Conservation (phyloP, 73 alveolate genomes). For the Paramecium primaurelia region DNA sequence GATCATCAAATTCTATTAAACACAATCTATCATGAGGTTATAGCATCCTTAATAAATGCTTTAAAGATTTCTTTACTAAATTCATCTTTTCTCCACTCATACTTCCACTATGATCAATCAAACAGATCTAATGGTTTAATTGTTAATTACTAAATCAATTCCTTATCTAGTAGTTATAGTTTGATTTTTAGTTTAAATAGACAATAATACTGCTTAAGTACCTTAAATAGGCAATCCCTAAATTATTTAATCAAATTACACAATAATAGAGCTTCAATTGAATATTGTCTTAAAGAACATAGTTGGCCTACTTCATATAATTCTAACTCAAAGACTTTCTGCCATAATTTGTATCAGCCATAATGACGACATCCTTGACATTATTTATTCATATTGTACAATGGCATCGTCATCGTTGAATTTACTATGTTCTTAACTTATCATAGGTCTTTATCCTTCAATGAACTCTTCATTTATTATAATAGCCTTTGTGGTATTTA, state of each 20-base stretch:
- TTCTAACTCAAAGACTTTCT: background rate
- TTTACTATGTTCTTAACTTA: background rate
- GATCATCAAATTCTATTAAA: background rate
- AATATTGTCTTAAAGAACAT: slow-evolving; percentile 8
- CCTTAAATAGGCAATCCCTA: background rate
- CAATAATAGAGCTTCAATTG: background rate
- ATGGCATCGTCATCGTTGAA: slow-evolving; percentile 48
- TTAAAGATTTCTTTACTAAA: background rate
- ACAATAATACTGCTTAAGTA: background rate
- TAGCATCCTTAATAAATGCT: background rate
- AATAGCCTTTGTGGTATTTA: background rate
- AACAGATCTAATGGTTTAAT: background rate
- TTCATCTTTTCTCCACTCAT: slow-evolving; percentile 12
- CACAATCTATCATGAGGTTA: background rate
- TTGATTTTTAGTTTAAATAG: background rate
- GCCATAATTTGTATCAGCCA: background rate
- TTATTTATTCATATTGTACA: background rate
- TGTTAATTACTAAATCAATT: background rate
- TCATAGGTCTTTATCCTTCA: background rate
- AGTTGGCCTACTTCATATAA: background rate
- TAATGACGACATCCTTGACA: background rate
- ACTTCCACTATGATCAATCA: slow-evolving; percentile 43
- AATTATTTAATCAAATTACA: background rate
- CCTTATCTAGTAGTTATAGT: background rate
- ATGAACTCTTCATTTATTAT: background rate